Evolutionary conservation across 2,329 filamentous ascomycete species (phyloP).

Genomic region (Aureobasidium sp.): DNA sequence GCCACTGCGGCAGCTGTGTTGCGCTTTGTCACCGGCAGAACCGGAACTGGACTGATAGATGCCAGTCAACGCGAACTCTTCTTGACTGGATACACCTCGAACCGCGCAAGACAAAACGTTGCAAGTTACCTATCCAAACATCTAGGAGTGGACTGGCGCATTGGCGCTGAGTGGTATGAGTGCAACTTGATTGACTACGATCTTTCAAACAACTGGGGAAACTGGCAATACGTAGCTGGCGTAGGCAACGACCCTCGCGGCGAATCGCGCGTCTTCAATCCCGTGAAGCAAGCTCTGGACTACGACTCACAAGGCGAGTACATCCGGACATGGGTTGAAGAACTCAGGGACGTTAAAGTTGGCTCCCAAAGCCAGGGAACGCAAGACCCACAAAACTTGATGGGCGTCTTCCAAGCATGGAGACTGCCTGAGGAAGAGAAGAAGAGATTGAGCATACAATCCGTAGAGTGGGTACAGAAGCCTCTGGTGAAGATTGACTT

Average conservation of each 20-base stretch:
- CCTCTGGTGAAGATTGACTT: slow-evolving; percentile 61
- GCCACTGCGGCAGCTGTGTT: slow-evolving; percentile 33
- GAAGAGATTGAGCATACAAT: slow-evolving; percentile 46
- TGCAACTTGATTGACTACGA: slow-evolving; percentile 68
- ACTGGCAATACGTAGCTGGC: slow-evolving; percentile 71
- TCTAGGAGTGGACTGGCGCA: slow-evolving; percentile 67
- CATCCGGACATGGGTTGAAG: slow-evolving; percentile 64
- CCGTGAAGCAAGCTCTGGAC: slow-evolving; percentile 70
- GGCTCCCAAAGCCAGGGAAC: slow-evolving; percentile 11
- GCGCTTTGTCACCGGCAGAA: slow-evolving; percentile 58
- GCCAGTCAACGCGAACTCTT: slow-evolving; percentile 66
- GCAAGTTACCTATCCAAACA: slow-evolving; percentile 67
- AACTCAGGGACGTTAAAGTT: slow-evolving; percentile 46
- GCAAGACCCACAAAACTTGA: slow-evolving; percentile 28
- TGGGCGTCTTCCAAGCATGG: slow-evolving; percentile 63
- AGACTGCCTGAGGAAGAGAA: slow-evolving; percentile 53
- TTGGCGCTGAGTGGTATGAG: slow-evolving; percentile 79
- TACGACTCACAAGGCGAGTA: slow-evolving; percentile 65
- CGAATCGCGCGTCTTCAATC: slow-evolving; percentile 68
- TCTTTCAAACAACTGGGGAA: slow-evolving; percentile 60
- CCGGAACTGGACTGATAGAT: slow-evolving; percentile 69
- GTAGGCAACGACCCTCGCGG: slow-evolving; percentile 72
- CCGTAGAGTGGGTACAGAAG: slow-evolving; percentile 56
- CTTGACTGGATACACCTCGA: slow-evolving; percentile 70
- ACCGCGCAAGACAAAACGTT: slow-evolving; percentile 67